phyloP scores from a whole-genome alignment of 2,329 filamentous ascomycete species.

The Scedosporium boydii region DNA sequence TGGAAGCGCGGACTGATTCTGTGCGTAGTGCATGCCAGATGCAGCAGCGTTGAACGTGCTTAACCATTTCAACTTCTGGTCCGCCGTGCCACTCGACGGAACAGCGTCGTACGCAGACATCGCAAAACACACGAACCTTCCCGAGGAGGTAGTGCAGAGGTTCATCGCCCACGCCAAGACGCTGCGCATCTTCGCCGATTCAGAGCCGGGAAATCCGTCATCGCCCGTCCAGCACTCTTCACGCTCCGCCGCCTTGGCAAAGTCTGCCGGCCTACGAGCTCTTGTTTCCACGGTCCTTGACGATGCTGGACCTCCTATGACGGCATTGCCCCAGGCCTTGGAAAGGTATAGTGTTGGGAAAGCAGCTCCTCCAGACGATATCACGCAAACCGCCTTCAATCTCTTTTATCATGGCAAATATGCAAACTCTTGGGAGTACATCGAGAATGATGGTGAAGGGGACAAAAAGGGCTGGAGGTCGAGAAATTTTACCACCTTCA shows the following conservation, averaged over 20 bases:
- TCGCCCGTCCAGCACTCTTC: slow-evolving; percentile 34
- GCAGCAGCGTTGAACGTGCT: slow-evolving; percentile 33
- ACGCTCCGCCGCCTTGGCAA: slow-evolving; percentile 39
- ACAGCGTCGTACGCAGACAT: slow-evolving; percentile 32
- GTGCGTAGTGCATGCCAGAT: slow-evolving; percentile 30
- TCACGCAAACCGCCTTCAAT: slow-evolving; percentile 40
- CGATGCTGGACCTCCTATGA: slow-evolving; percentile 41
- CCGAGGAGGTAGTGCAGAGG: slow-evolving; percentile 39
- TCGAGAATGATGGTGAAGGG: slow-evolving; percentile 31
- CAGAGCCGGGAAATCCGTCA: slow-evolving; percentile 36
- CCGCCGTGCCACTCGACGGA: slow-evolving; percentile 36
- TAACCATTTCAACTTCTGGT: slow-evolving; percentile 45
- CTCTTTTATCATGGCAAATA: slow-evolving; percentile 39
- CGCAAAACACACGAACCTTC: slow-evolving; percentile 26
- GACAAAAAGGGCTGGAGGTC: slow-evolving; percentile 26
- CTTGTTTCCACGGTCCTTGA: slow-evolving; percentile 48
- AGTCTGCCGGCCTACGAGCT: slow-evolving; percentile 36
- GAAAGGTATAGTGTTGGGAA: slow-evolving; percentile 34
- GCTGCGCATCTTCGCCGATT: slow-evolving; percentile 44
- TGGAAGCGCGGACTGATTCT: background rate
- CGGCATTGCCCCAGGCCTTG: slow-evolving; percentile 35
- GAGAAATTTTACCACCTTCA: slow-evolving; percentile 35
- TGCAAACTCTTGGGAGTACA: slow-evolving; percentile 27
- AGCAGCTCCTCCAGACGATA: slow-evolving; percentile 15
- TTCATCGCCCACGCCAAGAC: slow-evolving; percentile 49